Evolutionary conservation across 176 grass and related monocot genomes (phyloP).

Genomic region (Puccinellia tenuiflora): DNA sequence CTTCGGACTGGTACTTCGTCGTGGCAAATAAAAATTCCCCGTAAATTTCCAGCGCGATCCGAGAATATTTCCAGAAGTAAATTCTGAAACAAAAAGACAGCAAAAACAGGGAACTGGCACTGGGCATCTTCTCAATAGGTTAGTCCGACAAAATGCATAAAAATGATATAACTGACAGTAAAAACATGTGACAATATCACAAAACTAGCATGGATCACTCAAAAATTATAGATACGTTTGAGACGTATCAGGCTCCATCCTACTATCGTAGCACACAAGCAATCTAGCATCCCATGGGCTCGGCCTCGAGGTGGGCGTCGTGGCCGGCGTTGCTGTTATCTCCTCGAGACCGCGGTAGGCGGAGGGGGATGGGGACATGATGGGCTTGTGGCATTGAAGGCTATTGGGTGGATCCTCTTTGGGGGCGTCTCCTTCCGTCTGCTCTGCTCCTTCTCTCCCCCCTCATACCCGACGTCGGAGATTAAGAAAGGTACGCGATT

Average conservation of each 20-base stretch:
- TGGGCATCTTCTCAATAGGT: no score
- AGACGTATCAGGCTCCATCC: neutral
- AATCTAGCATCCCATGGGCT: slow-evolving; percentile 20
- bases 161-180: no score
- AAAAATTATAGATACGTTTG: no score
- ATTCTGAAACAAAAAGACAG: no score
- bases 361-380: neutral
- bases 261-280: neutral
- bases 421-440: slow-evolving; percentile 43
- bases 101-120: no score
- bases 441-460: slow-evolving; percentile 43
- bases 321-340: slow-evolving; percentile 22
- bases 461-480: neutral
- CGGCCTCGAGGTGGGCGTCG: slow-evolving; percentile 20
- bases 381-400: slow-evolving; percentile 35
- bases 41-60: no score
- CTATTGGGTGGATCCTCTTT: slow-evolving; percentile 43
- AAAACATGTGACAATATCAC: no score
- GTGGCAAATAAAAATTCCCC: no score
- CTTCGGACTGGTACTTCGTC: no score
- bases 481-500: neutral
- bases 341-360: slow-evolving; percentile 16
- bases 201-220: no score
- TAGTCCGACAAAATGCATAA: no score
- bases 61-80: no score